Conservation (phyloP, 176 grass and related monocot genomes). For the Aegilops longissima region DNA sequence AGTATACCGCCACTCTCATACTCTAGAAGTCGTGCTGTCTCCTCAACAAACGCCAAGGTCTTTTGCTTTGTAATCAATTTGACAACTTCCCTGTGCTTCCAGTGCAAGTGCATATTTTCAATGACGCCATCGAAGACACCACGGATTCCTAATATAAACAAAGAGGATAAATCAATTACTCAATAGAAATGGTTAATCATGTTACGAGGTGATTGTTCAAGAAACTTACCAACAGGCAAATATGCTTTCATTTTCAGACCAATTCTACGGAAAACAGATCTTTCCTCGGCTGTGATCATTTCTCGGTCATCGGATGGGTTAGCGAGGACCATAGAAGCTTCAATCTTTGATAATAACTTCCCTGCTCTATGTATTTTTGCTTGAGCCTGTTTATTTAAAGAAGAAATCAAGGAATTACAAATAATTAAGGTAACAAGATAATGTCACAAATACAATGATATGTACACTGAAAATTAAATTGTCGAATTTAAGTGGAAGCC, state of each 20-base stretch:
- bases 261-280: conserved; percentile 89
- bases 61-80: conserved; percentile 97
- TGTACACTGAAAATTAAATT: conserved; percentile 12
- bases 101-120: conserved; percentile 99
- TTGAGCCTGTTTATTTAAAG: conserved; percentile 60
- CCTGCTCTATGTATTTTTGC: conserved; percentile 73
- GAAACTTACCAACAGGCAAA: conserved; percentile 84
- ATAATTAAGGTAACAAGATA: not conserved
- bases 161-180: conserved; percentile 15
- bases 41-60: conserved; percentile 76
- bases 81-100: conserved; percentile 94
- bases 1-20: conserved; percentile 97
- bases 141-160: conserved; percentile 60
- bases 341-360: conserved; percentile 71
- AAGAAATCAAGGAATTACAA: conserved; percentile 16
- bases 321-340: conserved; percentile 73
- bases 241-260: conserved; percentile 90
- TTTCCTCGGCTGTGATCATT: conserved; percentile 92
- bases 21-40: conserved; percentile 77
- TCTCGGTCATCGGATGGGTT: conserved; percentile 74
- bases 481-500: not conserved
- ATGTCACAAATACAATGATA: not conserved
- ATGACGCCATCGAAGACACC: conserved; percentile 96
- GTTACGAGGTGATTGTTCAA: not conserved
- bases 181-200: conserved; percentile 3